These are phyloP conservation scores for Notholithocarpus densiflorus DNA, from an alignment of 306 rosid species.

Conservation along the genomic window DNA sequence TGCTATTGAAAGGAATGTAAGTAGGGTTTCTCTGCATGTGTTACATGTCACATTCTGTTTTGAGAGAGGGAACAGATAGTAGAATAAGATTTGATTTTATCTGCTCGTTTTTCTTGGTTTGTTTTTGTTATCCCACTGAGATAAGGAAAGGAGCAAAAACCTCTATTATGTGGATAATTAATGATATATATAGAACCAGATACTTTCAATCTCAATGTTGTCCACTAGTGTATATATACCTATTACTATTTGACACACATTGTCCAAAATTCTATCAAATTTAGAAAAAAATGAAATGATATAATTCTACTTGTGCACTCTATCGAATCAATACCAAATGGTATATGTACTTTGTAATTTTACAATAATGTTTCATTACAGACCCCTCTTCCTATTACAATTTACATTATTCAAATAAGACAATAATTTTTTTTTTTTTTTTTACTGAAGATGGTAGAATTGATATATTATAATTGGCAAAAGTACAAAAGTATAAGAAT, in stretches of 20 bases:
- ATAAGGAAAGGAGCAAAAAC: conserved; percentile 18
- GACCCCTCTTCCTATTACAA: no score
- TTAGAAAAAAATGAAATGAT: conserved; percentile 18
- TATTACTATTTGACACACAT: conserved; percentile 21
- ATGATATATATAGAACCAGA: conserved; percentile 45
- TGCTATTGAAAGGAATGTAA: conserved; percentile 13
- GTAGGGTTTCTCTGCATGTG: conserved; percentile 4
- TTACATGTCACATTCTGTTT: conserved; percentile 24
- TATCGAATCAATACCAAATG: conserved; percentile 11
- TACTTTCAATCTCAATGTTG: conserved; percentile 23
- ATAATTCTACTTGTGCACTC: conserved; percentile 18
- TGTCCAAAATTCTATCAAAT: conserved; percentile 14
- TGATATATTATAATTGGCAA: no score
- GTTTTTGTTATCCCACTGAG: background rate
- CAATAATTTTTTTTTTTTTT: background rate
- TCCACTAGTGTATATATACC: conserved; percentile 11
- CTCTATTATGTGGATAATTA: conserved; percentile 23
- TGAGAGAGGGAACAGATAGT: conserved; percentile 20
- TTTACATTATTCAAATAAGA: conserved; percentile 7
- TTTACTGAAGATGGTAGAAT: no score
- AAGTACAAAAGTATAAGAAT: no score
- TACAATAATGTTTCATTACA: no score
- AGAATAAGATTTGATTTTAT: conserved; percentile 13
- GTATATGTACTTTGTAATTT: background rate
- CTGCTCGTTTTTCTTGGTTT: background rate